A percentile compares a stretch with the other conserved stretches of the same genome.
These are phyloP conservation scores for Dictyostelium citrinum DNA, from an alignment of 78 protist species.

Conservation along the genomic window DNA sequence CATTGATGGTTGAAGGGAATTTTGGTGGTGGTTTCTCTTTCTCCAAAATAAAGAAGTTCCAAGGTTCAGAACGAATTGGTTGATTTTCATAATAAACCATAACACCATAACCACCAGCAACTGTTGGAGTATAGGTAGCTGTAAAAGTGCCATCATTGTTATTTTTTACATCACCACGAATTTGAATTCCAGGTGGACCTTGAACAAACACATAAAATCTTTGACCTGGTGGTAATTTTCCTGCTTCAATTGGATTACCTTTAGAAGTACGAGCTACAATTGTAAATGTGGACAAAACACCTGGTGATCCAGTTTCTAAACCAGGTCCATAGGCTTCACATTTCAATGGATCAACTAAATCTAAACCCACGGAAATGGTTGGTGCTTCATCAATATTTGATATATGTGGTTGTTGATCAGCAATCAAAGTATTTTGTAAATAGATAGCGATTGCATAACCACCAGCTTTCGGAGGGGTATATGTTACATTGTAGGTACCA, in stretches of 20 bases:
- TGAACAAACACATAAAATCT: conserved; percentile 51
- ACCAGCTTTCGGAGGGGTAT: conserved; percentile 56
- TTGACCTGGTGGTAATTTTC: conserved; percentile 29
- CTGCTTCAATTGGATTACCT: background rate
- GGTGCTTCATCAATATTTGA: background rate
- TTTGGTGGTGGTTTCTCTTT: background rate
- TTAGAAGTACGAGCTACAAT: conserved; percentile 18
- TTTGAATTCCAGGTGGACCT: conserved; percentile 83
- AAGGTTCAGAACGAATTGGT: conserved; percentile 20
- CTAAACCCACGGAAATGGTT: background rate
- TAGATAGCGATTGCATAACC: conserved; percentile 80
- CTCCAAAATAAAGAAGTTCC: conserved; percentile 44
- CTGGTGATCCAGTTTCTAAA: conserved; percentile 25
- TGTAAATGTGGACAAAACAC: conserved; percentile 12
- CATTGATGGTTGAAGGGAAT: background rate
- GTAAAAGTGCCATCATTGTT: conserved; percentile 76
- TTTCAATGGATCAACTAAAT: background rate
- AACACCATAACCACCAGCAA: conserved; percentile 74
- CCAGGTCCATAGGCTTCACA: conserved; percentile 37
- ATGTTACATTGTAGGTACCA: conserved; percentile 69
- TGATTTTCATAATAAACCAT: conserved; percentile 21
- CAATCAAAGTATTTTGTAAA: conserved; percentile 26
- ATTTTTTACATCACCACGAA: conserved; percentile 68
- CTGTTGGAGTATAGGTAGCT: conserved; percentile 65
- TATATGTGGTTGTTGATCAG: conserved; percentile 37